These are phyloP conservation scores for Penicillium sp. DNA, from an alignment of 2,329 filamentous ascomycete species.

Conservation along the genomic window DNA sequence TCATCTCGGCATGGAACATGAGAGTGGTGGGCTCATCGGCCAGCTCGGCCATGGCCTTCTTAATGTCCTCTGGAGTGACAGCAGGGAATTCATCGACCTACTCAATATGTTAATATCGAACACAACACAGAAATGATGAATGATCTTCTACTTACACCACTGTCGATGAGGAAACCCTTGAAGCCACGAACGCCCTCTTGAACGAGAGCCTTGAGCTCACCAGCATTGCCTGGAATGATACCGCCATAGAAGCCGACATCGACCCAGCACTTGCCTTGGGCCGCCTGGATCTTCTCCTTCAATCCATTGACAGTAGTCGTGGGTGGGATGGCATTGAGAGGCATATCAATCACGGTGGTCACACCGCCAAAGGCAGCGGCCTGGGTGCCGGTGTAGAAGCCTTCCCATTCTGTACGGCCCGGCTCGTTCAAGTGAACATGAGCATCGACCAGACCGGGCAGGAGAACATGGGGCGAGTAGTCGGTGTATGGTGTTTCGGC, in stretches of 20 bases:
- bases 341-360: constrained; percentile 97
- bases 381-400: constrained; percentile 90
- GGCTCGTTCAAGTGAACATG: constrained; percentile 98
- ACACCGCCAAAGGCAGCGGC: constrained; percentile 95
- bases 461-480: constrained; percentile 78
- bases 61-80: constrained; percentile 77
- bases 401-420: constrained; percentile 96
- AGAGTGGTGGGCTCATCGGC: constrained; percentile 82
- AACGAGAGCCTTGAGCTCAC: constrained; percentile 77
- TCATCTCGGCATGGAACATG: constrained; percentile 99
- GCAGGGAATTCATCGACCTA: constrained; percentile 95
- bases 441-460: constrained; percentile 92
- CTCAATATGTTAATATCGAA: constrained; percentile 13
- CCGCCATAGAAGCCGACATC: constrained; percentile 99
- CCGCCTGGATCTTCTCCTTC: constrained; percentile 81
- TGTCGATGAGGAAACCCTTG: constrained; percentile 97
- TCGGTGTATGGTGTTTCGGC: constrained; percentile 72
- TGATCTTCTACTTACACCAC: constrained; percentile 66
- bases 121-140: not conserved
- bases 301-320: constrained; percentile 86
- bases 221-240: constrained; percentile 83
- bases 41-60: constrained; percentile 76
- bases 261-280: constrained; percentile 89
- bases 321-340: constrained; percentile 92
- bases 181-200: constrained; percentile 88